These are phyloP conservation scores for Kodamaea plutei DNA, from an alignment of 1,139 yeast species.

Conservation along the genomic window DNA sequence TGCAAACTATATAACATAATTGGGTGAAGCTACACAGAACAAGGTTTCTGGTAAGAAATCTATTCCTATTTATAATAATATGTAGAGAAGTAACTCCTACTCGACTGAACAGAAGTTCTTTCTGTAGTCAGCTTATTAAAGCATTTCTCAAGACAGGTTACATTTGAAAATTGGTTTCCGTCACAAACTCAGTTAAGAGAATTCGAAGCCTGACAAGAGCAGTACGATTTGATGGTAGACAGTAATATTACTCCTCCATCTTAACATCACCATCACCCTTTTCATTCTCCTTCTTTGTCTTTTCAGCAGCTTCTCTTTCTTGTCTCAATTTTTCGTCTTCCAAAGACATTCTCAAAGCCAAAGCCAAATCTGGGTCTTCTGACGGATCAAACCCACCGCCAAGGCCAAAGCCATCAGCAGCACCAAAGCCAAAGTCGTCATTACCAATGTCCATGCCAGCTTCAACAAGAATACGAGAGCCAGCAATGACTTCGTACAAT, in stretches of 20 bases:
- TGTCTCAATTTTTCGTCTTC: slow-evolving; percentile 82
- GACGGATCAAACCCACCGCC: slow-evolving; percentile 75
- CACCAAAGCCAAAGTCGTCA: slow-evolving; percentile 32
- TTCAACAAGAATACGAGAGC: slow-evolving; percentile 66
- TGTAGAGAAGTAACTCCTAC: too few relatives aligned
- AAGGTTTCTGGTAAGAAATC: too few relatives aligned
- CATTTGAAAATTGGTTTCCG: too few relatives aligned
- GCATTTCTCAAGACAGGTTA: too few relatives aligned
- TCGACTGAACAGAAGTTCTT: too few relatives aligned
- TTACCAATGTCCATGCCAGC: slow-evolving; percentile 47
- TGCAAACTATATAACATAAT: too few relatives aligned
- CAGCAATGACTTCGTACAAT: slow-evolving; percentile 67
- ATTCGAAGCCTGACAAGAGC: too few relatives aligned
- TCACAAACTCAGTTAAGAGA: too few relatives aligned
- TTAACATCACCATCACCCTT: slow-evolving; percentile 19
- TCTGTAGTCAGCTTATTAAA: too few relatives aligned
- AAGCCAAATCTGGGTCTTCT: slow-evolving; percentile 95
- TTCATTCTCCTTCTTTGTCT: slow-evolving; percentile 30
- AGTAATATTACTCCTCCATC: slow-evolving; percentile 11
- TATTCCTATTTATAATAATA: too few relatives aligned
- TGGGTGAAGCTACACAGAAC: too few relatives aligned
- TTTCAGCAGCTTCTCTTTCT: slow-evolving; percentile 50
- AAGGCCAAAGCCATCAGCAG: slow-evolving; percentile 46
- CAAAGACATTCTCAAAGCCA: slow-evolving; percentile 81
- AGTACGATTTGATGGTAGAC: not conserved